phyloP scores from a whole-genome alignment of 169 alveolate genomes.

The Perkinsus olseni region DNA sequence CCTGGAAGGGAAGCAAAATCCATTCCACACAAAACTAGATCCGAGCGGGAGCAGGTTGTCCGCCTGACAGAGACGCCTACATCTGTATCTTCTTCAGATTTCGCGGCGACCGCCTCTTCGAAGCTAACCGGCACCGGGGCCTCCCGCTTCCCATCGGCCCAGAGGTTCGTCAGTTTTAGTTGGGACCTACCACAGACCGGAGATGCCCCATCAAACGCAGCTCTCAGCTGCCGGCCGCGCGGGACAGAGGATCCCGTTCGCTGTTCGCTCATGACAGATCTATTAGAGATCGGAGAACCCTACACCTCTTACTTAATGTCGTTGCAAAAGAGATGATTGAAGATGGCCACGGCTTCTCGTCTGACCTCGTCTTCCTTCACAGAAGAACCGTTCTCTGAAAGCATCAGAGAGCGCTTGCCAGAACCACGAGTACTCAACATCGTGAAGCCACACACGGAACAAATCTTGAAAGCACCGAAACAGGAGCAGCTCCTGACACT shows the following conservation, averaged over 20 bases:
- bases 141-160: background rate
- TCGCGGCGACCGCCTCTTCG: background rate
- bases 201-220: too few species aligned
- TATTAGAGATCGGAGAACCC: background rate
- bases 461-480: too few species aligned
- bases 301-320: background rate
- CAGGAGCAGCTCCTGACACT: background rate
- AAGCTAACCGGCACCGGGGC: background rate
- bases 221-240: too few species aligned
- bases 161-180: background rate
- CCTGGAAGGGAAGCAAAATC: background rate
- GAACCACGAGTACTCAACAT: too few species aligned
- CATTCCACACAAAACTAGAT: background rate
- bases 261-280: too few species aligned
- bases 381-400: background rate
- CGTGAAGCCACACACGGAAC: too few species aligned
- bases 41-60: too few species aligned
- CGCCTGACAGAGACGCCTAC: too few species aligned
- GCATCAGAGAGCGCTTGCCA: too few species aligned
- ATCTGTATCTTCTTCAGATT: background rate
- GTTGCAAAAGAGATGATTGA: background rate
- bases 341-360: background rate
- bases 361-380: background rate
- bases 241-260: too few species aligned
- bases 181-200: background rate